Conservation (phyloP, 148 eudicot species). For the Vaccinium vitisidaea region DNA sequence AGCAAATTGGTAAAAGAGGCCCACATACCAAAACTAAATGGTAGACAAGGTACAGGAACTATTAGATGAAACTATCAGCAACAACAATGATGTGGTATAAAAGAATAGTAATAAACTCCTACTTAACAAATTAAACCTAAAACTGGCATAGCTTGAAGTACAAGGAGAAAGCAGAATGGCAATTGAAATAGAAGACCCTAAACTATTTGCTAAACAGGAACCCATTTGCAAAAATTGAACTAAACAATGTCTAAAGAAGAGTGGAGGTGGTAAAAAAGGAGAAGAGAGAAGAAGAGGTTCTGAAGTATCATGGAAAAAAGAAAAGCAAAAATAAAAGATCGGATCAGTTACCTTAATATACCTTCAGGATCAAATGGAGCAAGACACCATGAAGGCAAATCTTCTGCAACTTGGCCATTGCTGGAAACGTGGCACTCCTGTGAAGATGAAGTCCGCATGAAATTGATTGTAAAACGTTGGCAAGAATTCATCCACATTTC, state of each 20-base stretch:
- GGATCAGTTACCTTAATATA: constrained; percentile 56
- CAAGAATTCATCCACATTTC: background rate
- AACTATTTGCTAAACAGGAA: background rate
- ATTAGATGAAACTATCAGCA: constrained; percentile 7
- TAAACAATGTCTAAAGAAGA: background rate
- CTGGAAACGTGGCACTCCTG: constrained; percentile 67
- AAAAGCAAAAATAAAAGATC: background rate
- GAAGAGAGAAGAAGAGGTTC: background rate
- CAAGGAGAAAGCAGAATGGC: background rate
- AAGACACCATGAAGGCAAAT: constrained; percentile 83
- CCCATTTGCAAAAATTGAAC: constrained; percentile 2
- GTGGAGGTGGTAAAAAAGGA: background rate
- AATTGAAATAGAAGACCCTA: background rate
- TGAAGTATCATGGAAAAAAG: background rate
- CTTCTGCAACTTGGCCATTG: constrained; percentile 44
- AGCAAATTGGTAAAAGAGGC: background rate
- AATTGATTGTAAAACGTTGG: constrained; percentile 1
- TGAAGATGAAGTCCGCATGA: background rate
- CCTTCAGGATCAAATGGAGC: constrained; percentile 98
- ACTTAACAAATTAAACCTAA: background rate
- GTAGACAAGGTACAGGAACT: background rate
- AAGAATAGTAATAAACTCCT: background rate
- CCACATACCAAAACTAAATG: background rate
- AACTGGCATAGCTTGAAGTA: background rate
- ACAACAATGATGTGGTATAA: background rate